Conservation (phyloP, 2,329 filamentous ascomycete species). For the Colletotrichum orchidophilum region DNA sequence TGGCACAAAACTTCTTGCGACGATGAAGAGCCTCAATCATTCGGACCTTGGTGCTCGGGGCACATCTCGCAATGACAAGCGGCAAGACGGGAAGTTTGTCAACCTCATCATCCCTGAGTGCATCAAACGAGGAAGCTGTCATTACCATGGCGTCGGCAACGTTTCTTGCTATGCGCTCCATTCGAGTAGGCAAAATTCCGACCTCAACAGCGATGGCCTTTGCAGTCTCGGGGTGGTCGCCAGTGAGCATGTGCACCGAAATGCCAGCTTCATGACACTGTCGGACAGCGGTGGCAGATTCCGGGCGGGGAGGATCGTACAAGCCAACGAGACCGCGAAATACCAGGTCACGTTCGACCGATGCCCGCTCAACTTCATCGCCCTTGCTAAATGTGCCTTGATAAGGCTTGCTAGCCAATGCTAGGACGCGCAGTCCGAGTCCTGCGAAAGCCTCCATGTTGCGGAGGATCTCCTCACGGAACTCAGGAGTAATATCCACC, state of each 20-base stretch:
- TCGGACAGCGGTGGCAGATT: slow-evolving; percentile 68
- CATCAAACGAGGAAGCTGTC: slow-evolving; percentile 72
- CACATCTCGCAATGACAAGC: slow-evolving; percentile 75
- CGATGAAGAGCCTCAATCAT: slow-evolving; percentile 80
- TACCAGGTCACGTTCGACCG: slow-evolving; percentile 67
- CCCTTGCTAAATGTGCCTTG: slow-evolving; percentile 48
- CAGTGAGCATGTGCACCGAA: slow-evolving; percentile 74
- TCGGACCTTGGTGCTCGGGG: slow-evolving; percentile 75
- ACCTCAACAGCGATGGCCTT: slow-evolving; percentile 70
- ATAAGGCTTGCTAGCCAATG: slow-evolving; percentile 63
- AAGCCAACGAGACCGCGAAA: slow-evolving; percentile 76
- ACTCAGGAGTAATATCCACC: slow-evolving; percentile 57
- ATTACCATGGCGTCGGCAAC: slow-evolving; percentile 69
- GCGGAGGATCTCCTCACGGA: slow-evolving; percentile 63
- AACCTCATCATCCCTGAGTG: slow-evolving; percentile 69
- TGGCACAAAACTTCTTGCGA: slow-evolving; percentile 71
- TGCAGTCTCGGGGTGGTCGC: slow-evolving; percentile 72
- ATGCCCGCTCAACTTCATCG: slow-evolving; percentile 58
- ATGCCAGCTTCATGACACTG: slow-evolving; percentile 71
- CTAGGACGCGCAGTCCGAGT: slow-evolving; percentile 73
- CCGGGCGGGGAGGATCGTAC: slow-evolving; percentile 76
- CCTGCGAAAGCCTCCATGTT: slow-evolving; percentile 73
- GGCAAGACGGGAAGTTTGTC: slow-evolving; percentile 72
- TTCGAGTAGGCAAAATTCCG: slow-evolving; percentile 63
- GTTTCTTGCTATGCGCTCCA: slow-evolving; percentile 59